Conservation (phyloP, 2,329 filamentous ascomycete species). For the Epicoccum nigrum region DNA sequence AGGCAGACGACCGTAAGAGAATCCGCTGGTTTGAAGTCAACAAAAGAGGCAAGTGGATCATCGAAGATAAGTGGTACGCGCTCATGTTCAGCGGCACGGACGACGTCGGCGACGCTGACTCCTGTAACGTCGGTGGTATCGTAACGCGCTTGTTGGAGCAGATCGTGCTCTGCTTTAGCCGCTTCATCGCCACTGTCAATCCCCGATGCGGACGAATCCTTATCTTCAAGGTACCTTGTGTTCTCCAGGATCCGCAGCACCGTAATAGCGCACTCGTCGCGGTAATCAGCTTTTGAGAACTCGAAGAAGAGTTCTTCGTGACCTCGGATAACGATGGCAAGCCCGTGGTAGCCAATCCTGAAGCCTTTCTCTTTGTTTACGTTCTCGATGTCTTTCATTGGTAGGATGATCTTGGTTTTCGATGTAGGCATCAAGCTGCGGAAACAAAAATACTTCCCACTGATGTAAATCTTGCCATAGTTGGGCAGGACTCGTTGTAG, state of each 20-base stretch:
- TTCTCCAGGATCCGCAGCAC: slow-evolving; percentile 78
- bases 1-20: slow-evolving; percentile 86
- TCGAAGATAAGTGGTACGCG: slow-evolving; percentile 84
- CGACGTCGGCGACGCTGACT: slow-evolving; percentile 35
- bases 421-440: slow-evolving; percentile 88
- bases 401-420: slow-evolving; percentile 88
- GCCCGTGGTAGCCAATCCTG: slow-evolving; percentile 84
- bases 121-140: slow-evolving; percentile 30
- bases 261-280: slow-evolving; percentile 88
- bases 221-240: slow-evolving; percentile 72
- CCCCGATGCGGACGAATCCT: slow-evolving; percentile 69
- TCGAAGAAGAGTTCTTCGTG: slow-evolving; percentile 98
- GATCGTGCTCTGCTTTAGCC: slow-evolving; percentile 80
- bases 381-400: slow-evolving; percentile 89
- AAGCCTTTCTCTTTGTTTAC: slow-evolving; percentile 96
- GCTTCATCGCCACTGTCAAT: slow-evolving; percentile 73
- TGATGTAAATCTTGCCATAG: slow-evolving; percentile 96
- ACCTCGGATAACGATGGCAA: slow-evolving; percentile 90
- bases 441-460: slow-evolving; percentile 87
- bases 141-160: slow-evolving; percentile 75
- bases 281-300: slow-evolving; percentile 75
- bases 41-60: slow-evolving; percentile 82
- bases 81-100: slow-evolving; percentile 52
- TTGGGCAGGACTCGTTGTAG: slow-evolving; percentile 88
- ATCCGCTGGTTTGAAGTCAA: slow-evolving; percentile 86